These are phyloP conservation scores for Leucosporidium yakuticum DNA, from an alignment of 768 basidiomycete genomes.

Conservation along the genomic window DNA sequence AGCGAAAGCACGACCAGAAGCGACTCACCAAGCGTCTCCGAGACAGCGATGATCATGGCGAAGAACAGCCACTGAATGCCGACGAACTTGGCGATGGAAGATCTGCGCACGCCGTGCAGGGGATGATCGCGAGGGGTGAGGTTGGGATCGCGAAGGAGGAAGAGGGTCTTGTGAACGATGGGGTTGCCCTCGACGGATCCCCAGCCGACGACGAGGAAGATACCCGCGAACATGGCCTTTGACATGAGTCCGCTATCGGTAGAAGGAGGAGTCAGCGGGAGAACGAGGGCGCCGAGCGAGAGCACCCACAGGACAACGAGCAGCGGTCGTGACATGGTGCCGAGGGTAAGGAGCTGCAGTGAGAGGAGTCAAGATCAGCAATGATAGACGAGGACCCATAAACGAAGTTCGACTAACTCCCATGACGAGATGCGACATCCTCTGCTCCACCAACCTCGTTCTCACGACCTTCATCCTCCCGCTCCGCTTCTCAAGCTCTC, in stretches of 20 bases:
- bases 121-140: conserved; percentile 62
- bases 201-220: conserved; percentile 59
- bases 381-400: conserved; percentile 41
- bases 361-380: not conserved
- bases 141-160: conserved; percentile 64
- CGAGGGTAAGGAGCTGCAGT: conserved; percentile 47
- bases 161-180: conserved; percentile 73
- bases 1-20: not conserved
- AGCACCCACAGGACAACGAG: conserved; percentile 56
- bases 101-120: conserved; percentile 65
- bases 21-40: conserved; percentile 71
- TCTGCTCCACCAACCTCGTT: conserved; percentile 77
- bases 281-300: not conserved
- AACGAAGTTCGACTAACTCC: conserved; percentile 49
- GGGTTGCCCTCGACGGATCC: conserved; percentile 74
- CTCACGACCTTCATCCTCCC: conserved; percentile 42
- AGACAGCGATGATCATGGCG: conserved; percentile 80
- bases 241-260: conserved; percentile 57
- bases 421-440: conserved; percentile 89
- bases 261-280: too few relatives aligned
- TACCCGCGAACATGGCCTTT: conserved; percentile 48
- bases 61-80: conserved; percentile 73
- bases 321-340: conserved; percentile 74
- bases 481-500: conserved; percentile 8
- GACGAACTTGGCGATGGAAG: conserved; percentile 65